These are phyloP conservation scores for Curvularia lunata DNA, from an alignment of 2,329 filamentous ascomycete genomes.

Conservation along the genomic window DNA sequence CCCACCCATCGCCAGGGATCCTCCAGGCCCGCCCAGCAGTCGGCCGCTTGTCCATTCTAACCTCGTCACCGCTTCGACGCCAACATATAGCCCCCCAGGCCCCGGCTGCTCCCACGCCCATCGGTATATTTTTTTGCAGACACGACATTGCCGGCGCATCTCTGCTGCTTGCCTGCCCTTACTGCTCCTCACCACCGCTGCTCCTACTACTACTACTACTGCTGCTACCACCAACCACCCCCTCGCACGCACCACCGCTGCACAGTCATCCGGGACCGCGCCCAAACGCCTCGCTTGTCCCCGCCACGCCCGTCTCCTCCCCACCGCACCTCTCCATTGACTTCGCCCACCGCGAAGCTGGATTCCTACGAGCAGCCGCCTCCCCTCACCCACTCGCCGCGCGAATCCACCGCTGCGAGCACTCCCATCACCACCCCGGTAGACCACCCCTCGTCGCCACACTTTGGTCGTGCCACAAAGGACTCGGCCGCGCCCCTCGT, in stretches of 20 bases:
- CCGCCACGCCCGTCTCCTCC: slow-evolving; percentile 12
- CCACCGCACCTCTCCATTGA: slow-evolving; percentile 8
- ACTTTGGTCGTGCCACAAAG: slow-evolving; percentile 51
- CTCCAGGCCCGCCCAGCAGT: slow-evolving; percentile 26
- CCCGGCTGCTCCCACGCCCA: slow-evolving; percentile 19
- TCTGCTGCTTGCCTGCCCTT: neutral
- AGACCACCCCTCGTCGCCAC: slow-evolving; percentile 51
- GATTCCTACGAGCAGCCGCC: slow-evolving; percentile 61
- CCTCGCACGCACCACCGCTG: neutral
- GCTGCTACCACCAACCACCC: neutral
- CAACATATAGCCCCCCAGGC: slow-evolving; percentile 32
- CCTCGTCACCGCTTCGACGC: slow-evolving; percentile 36
- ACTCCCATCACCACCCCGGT: slow-evolving; percentile 56
- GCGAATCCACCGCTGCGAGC: slow-evolving; percentile 59
- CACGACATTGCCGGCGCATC: neutral
- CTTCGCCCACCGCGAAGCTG: slow-evolving; percentile 56
- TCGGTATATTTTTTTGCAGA: slow-evolving; percentile 12
- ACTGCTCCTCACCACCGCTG: neutral
- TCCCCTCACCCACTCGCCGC: slow-evolving; percentile 60
- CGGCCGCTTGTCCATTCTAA: slow-evolving; percentile 21
- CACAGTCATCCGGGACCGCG: slow-evolving; percentile 19
- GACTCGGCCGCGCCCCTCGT: slow-evolving; percentile 43
- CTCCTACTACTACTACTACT: neutral
- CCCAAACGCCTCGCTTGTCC: slow-evolving; percentile 14
- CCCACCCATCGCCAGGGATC: slow-evolving; percentile 27